Evolutionary conservation across 2,329 filamentous ascomycete species (phyloP).

Genomic region (Ophiocordyceps unilateralis): DNA sequence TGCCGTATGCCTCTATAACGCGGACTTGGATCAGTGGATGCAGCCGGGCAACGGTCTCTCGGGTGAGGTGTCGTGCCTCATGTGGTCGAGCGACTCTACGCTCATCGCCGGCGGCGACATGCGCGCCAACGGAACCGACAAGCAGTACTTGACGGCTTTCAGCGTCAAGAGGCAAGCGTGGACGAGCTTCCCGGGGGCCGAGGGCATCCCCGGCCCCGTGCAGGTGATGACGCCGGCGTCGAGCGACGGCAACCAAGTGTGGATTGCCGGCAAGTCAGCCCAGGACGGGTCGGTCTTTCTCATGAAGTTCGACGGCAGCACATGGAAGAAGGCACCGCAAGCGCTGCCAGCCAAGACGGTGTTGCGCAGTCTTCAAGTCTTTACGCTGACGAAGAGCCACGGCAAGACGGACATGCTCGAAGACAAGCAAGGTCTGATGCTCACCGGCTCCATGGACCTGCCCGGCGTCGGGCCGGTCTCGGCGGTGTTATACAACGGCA

Average conservation of each 20-base stretch:
- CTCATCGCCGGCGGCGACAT: slow-evolving; percentile 68
- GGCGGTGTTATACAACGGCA: slow-evolving; percentile 77
- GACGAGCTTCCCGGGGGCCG: slow-evolving; percentile 42
- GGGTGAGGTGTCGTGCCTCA: slow-evolving; percentile 54
- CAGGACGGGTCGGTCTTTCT: slow-evolving; percentile 56
- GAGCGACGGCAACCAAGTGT: slow-evolving; percentile 54
- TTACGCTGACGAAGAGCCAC: slow-evolving; percentile 55
- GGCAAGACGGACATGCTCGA: slow-evolving; percentile 45
- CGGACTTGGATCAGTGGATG: slow-evolving; percentile 57
- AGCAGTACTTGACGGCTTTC: slow-evolving; percentile 54
- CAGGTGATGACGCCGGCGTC: slow-evolving; percentile 61
- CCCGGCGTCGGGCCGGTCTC: slow-evolving; percentile 65
- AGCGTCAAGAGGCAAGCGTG: slow-evolving; percentile 51
- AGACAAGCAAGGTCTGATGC: slow-evolving; percentile 52
- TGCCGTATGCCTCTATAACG: slow-evolving; percentile 65
- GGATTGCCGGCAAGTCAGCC: slow-evolving; percentile 55
- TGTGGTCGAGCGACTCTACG: slow-evolving; percentile 57
- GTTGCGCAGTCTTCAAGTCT: slow-evolving; percentile 68
- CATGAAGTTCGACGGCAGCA: slow-evolving; percentile 61
- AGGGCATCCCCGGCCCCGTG: slow-evolving; percentile 61
- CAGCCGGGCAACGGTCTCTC: slow-evolving; percentile 55
- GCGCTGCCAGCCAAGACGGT: slow-evolving; percentile 46
- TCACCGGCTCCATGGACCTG: slow-evolving; percentile 70
- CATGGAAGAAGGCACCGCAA: slow-evolving; percentile 49
- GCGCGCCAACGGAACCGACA: slow-evolving; percentile 42